Evolutionary conservation across 768 basidiomycete species (phyloP), one percentile per base, ranked within the genome.

Genomic region (Lactarius trivialis): DNA sequence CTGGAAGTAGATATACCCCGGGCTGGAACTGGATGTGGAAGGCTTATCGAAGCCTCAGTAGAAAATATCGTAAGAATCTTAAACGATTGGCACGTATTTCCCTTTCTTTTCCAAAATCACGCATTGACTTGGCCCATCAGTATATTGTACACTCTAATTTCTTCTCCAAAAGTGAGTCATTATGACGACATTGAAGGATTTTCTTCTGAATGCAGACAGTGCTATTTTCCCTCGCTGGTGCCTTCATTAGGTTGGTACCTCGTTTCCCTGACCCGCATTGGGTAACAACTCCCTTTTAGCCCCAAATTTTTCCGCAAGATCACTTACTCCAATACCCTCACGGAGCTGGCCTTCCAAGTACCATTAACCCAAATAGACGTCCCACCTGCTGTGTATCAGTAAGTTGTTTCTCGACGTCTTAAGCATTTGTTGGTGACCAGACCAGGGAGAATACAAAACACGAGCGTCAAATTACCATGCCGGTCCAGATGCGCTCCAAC

Each of bases 11-110:
- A 64, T 78, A 92, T 73, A 81, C 84, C 2, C 92, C 92, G 6
- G 81, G 82, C 28, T 93, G 90, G 90, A 89, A 85, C 66, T 94
- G 92, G 92, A 81, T 94, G 11, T 93, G 91, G 91, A 92, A 89
- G 69, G 89, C 90, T 0, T 93, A 93, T 72, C 80, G 90, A 26
- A 87, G 86, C 69, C 76, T 89, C 50, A 90, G 80, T 70, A 78
- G 88, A 57, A 92, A 91, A 72, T 94, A 92, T 70, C 81, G 92
- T 57, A 94, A 94, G 77, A 91, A 94, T 70, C 73, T 94, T 61
- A 93, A 93, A 73, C 83, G 84, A 70, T 70, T 94, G 73, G 91
- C 89, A 63, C 59, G 87, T 73, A 14, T 56, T 34, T 36, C 9
- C 39, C 9, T 5, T 0, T 34, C 12, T 61, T 19, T 55, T 41